Conservation (phyloP, 305 asterid species). For the Solanum hybrid region DNA sequence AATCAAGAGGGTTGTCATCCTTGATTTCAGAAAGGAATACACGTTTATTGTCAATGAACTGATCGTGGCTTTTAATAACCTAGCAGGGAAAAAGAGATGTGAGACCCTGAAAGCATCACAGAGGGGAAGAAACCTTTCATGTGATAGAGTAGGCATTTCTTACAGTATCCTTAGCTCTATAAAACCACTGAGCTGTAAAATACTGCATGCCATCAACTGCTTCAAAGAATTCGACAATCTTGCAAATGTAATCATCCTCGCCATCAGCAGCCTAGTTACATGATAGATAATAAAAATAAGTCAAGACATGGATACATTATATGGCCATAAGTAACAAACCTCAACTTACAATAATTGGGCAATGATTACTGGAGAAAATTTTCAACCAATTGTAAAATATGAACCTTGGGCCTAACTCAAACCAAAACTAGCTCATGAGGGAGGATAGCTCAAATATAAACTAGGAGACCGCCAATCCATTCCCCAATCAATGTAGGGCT, state of each 20-base stretch:
- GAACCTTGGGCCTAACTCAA: not conserved
- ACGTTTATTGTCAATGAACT: slow-evolving; percentile 10
- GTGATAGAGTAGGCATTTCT: slow-evolving; percentile 4
- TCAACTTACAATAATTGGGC: not conserved
- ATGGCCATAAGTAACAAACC: not conserved
- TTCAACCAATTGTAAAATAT: not conserved
- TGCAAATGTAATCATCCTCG: slow-evolving; percentile 41
- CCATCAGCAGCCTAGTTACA: slow-evolving; percentile 45
- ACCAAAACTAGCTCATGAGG: not conserved
- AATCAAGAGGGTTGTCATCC: slow-evolving; percentile 20
- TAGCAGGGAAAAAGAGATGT: not conserved
- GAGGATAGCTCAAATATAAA: not conserved
- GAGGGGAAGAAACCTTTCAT: not conserved
- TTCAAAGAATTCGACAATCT: slow-evolving; percentile 52
- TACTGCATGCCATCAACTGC: slow-evolving; percentile 39
- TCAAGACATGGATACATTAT: not conserved
- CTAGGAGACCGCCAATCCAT: not conserved
- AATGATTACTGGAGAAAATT: not conserved
- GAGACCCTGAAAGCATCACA: not conserved
- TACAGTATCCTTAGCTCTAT: slow-evolving; percentile 73
- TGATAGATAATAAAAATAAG: slow-evolving; percentile 15
- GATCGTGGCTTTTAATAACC: slow-evolving; percentile 4
- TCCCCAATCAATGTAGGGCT: not conserved
- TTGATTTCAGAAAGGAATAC: slow-evolving; percentile 17
- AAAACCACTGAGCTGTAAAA: slow-evolving; percentile 65